phyloP scores from a whole-genome alignment of 2,329 filamentous ascomycete species.

The Aspergillus melleus region DNA sequence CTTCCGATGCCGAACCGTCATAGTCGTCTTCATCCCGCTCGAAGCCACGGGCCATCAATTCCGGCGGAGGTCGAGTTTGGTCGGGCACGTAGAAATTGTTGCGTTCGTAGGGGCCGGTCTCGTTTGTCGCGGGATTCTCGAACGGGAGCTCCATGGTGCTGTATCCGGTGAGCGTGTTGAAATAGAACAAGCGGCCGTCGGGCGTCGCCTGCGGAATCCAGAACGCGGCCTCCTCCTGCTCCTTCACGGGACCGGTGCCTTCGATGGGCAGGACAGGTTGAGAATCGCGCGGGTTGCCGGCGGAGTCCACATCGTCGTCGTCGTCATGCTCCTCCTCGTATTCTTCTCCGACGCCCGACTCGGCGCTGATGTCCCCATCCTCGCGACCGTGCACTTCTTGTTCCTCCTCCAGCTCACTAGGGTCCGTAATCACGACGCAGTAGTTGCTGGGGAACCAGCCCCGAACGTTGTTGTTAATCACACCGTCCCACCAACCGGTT shows the following conservation, averaged over 20 bases:
- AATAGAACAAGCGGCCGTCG: slow-evolving; percentile 92
- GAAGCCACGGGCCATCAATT: slow-evolving; percentile 83
- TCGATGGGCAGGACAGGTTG: slow-evolving; percentile 67
- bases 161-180: slow-evolving; percentile 95
- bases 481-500: slow-evolving; percentile 99
- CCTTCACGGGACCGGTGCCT: slow-evolving; percentile 56
- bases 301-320: slow-evolving; percentile 67
- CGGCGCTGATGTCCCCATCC: slow-evolving; percentile 53
- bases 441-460: slow-evolving; percentile 99
- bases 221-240: slow-evolving; percentile 87
- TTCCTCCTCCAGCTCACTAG: slow-evolving; percentile 71
- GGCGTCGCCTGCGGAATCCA: slow-evolving; percentile 98
- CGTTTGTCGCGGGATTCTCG: slow-evolving; percentile 80
- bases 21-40: slow-evolving; percentile 87
- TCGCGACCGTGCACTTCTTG: slow-evolving; percentile 54
- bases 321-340: slow-evolving; percentile 69
- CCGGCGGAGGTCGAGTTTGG: slow-evolving; percentile 82
- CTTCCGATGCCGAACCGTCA: slow-evolving; percentile 84
- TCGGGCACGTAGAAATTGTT: slow-evolving; percentile 88
- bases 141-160: slow-evolving; percentile 92
- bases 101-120: slow-evolving; percentile 83
- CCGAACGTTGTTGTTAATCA: slow-evolving; percentile 84
- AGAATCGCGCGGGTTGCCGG: slow-evolving; percentile 64
- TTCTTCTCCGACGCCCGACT: slow-evolving; percentile 58
- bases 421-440: slow-evolving; percentile 78